These are phyloP conservation scores for Camillea tinctor DNA, from an alignment of 2,329 filamentous ascomycete genomes.

Conservation along the genomic window DNA sequence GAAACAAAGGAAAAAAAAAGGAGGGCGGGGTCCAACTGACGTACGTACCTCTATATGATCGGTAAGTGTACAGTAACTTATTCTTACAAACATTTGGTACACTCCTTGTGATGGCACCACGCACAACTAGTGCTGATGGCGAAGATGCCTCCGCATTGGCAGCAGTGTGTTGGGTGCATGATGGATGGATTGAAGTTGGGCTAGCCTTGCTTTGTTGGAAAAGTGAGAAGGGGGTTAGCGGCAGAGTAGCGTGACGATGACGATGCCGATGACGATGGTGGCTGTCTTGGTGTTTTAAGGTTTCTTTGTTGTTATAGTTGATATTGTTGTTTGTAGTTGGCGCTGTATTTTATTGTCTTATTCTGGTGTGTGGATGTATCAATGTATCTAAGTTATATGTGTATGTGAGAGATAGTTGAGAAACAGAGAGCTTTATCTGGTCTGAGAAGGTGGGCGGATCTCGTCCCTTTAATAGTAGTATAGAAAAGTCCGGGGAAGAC, in stretches of 20 bases:
- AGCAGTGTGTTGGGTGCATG: conserved; percentile 32
- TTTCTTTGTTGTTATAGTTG: neutral
- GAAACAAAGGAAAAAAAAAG: too few species aligned
- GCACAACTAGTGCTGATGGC: conserved; percentile 31
- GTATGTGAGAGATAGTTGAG: too few species aligned
- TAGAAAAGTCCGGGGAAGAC: neutral
- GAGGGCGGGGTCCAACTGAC: too few species aligned
- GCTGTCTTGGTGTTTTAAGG: neutral
- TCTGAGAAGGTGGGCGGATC: neutral
- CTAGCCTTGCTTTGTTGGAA: neutral
- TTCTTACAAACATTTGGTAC: conserved; percentile 26
- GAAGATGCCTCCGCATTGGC: conserved; percentile 32
- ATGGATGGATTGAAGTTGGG: conserved; percentile 4
- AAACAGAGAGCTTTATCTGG: too few species aligned
- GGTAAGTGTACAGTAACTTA: neutral
- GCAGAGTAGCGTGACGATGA: neutral
- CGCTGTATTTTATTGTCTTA: too few species aligned
- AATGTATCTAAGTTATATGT: too few species aligned
- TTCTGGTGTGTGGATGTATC: too few species aligned
- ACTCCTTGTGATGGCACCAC: conserved; percentile 33
- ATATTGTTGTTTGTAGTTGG: too few species aligned
- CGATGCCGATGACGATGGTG: neutral
- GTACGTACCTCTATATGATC: neutral
- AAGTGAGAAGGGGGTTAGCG: neutral
- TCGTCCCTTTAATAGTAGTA: neutral